phyloP scores from a whole-genome alignment of 352 stramenopile species.

The Phytophthora boehmeriae region DNA sequence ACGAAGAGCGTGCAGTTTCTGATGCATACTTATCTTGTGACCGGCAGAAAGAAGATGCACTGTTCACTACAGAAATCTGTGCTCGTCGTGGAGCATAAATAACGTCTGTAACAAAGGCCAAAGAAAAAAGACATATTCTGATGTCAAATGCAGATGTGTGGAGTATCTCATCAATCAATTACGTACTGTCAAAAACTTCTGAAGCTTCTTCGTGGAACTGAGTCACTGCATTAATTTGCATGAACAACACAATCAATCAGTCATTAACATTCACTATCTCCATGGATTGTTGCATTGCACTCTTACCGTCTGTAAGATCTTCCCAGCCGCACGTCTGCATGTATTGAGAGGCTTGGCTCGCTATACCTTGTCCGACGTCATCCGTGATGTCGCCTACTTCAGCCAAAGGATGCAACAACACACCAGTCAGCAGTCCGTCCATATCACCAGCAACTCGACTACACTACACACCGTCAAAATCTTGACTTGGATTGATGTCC shows the following conservation, averaged over 20 bases:
- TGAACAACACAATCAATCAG: slow-evolving; percentile 18
- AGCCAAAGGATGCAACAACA: no score
- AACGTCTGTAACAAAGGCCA: slow-evolving; percentile 41
- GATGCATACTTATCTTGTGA: slow-evolving; percentile 8
- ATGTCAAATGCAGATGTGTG: slow-evolving; percentile 37
- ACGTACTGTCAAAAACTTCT: slow-evolving; percentile 73
- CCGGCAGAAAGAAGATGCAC: slow-evolving; percentile 2
- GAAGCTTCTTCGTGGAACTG: slow-evolving; percentile 63
- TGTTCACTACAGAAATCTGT: slow-evolving; percentile 8
- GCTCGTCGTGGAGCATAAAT: slow-evolving; percentile 51
- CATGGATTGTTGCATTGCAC: slow-evolving; percentile 14
- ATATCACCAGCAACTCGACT: not conserved
- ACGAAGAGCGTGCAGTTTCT: slow-evolving; percentile 8
- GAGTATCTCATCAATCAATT: slow-evolving; percentile 29
- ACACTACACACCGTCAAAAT: slow-evolving; percentile 50
- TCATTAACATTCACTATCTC: slow-evolving; percentile 14
- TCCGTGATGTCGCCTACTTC: slow-evolving; percentile 17
- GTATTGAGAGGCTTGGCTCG: slow-evolving; percentile 27
- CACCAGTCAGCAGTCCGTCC: slow-evolving; percentile 8
- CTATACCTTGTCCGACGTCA: slow-evolving; percentile 22
- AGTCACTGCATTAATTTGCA: slow-evolving; percentile 30
- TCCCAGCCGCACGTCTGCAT: slow-evolving; percentile 41
- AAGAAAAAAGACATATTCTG: not conserved
- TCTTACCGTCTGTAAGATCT: slow-evolving; percentile 40
- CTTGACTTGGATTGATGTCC: slow-evolving; percentile 65